phyloP scores from a whole-genome alignment of 2,329 filamentous ascomycete species.

The Penicillium hordei region DNA sequence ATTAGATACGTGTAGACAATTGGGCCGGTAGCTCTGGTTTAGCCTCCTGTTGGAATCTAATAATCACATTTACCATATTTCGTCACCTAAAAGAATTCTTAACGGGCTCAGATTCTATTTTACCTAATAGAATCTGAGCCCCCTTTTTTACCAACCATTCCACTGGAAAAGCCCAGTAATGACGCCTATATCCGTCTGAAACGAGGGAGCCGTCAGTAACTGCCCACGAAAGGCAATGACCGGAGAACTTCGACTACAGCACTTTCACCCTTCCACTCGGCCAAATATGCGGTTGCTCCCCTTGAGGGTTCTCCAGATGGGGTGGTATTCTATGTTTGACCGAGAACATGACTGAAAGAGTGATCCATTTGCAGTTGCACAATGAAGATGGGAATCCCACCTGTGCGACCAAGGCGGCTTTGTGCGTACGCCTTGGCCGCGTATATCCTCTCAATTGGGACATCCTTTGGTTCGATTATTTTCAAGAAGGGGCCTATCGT shows the following conservation, averaged over 20 bases:
- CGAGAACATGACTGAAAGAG: too few species aligned
- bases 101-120: too few species aligned
- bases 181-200: too few species aligned
- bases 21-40: conserved; percentile 20
- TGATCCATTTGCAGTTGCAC: neutral
- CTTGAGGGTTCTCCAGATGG: neutral
- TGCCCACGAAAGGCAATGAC: too few species aligned
- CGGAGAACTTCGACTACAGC: too few species aligned
- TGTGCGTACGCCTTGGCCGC: neutral
- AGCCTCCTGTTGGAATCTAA: conserved; percentile 20
- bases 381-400: neutral
- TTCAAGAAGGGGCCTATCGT: too few species aligned
- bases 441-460: neutral
- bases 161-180: too few species aligned
- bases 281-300: neutral
- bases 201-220: too few species aligned
- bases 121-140: too few species aligned
- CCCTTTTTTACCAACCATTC: too few species aligned
- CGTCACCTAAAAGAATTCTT: neutral
- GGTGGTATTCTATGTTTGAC: neutral
- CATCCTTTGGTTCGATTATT: accelerated
- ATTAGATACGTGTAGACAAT: conserved; percentile 12
- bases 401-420: neutral
- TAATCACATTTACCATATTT: conserved; percentile 17
- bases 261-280: neutral